These are phyloP conservation scores for Magnolia changhungtana DNA, from an alignment of 164 flowering plant species.

Conservation along the genomic window DNA sequence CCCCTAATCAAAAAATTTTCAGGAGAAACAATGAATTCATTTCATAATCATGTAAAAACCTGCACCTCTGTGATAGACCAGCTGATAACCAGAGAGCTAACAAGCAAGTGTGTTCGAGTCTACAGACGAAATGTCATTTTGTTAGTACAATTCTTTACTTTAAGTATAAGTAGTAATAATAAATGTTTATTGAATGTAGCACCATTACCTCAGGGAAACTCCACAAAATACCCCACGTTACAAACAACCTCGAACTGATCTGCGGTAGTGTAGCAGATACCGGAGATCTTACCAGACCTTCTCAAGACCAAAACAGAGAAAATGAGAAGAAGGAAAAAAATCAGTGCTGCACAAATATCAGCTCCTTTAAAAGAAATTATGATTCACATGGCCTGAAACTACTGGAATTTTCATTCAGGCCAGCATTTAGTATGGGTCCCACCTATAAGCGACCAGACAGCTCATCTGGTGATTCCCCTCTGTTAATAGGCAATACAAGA, in stretches of 20 bases:
- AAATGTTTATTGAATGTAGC: background rate
- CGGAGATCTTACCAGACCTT: conserved; percentile 96
- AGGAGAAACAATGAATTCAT: background rate
- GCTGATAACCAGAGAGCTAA: conserved; percentile 81
- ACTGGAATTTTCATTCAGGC: background rate
- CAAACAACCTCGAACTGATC: conserved; percentile 73
- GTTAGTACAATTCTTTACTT: background rate
- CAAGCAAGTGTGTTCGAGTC: conserved; percentile 56
- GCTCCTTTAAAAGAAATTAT: no score
- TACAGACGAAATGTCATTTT: background rate
- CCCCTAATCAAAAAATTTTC: background rate
- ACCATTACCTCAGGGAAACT: conserved; percentile 82
- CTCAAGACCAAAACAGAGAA: background rate
- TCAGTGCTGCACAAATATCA: no score
- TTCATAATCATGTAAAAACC: background rate
- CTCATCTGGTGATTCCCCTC: background rate
- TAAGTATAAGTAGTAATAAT: background rate
- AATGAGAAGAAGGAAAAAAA: background rate
- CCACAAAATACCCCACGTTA: conserved; percentile 84
- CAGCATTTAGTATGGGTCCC: background rate
- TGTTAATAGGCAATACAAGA: background rate
- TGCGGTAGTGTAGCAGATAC: conserved; percentile 87
- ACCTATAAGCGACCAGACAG: background rate
- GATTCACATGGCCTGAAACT: background rate
- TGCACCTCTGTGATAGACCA: conserved; percentile 59